These are phyloP conservation scores for Cyamopsis tetragonoloba DNA, from an alignment of 306 rosid species.

Conservation along the genomic window DNA sequence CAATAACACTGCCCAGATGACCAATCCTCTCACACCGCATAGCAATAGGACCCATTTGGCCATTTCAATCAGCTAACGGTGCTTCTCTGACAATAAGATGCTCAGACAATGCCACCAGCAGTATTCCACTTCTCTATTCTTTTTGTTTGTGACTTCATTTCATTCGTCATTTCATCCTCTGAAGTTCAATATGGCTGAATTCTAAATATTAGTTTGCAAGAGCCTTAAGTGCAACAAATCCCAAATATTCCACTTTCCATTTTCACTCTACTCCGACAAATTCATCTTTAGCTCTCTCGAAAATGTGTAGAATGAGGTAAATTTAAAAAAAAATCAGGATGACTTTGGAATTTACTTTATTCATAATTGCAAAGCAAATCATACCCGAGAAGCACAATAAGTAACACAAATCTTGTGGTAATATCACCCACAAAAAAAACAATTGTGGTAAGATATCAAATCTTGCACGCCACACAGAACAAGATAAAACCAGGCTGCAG, in stretches of 20 bases:
- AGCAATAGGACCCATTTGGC: not conserved
- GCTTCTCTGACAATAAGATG: not conserved
- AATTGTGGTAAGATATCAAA: slow-evolving; percentile 27
- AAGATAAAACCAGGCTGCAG: not conserved
- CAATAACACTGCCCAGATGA: not conserved
- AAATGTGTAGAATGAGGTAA: not conserved
- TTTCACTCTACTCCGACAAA: too few relatives aligned
- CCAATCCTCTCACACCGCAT: slow-evolving; percentile 3
- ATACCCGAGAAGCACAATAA: not conserved
- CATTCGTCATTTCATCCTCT: not conserved
- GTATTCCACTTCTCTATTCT: not conserved
- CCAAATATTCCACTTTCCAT: too few relatives aligned
- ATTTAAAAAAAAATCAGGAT: too few relatives aligned
- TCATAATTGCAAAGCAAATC: not conserved
- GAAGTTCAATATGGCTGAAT: not conserved
- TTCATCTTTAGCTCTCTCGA: not conserved
- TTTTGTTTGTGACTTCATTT: not conserved
- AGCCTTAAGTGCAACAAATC: not conserved
- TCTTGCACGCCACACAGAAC: not conserved
- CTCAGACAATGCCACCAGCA: not conserved
- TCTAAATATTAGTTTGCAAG: not conserved
- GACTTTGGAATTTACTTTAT: not conserved
- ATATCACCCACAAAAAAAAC: too few relatives aligned
- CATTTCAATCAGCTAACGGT: slow-evolving; percentile 1
- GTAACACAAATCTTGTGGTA: not conserved